Evolutionary conservation across 768 basidiomycete genomes (phyloP), one percentile per base, ranked within the genome.

Genomic region (Hortiboletus flavorubellus): DNA sequence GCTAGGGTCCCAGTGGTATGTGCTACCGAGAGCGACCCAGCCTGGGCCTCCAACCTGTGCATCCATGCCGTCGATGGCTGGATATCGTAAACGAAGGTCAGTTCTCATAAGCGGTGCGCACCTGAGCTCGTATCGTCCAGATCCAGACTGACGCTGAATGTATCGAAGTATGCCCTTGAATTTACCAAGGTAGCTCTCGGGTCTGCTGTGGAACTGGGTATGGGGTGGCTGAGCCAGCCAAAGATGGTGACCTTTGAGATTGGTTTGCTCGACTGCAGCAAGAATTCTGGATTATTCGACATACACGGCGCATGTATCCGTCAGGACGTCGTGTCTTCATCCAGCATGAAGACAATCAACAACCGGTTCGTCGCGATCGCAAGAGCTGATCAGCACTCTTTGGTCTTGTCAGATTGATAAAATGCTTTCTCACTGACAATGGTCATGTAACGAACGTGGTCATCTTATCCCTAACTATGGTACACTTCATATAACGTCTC

Each of bases 111-210:
- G 68, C 75, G 60, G 71, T 67, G 34, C 30, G 44, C 18, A 29
- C 34, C 2, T 29, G 23, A 43, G 29, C 10, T 35, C 10, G 1
- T 34, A 4, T 34, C n/a, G 26, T 18, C 16, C 4, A 18, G 30
- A 14, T 18, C 7, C 16, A 41, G 31, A 0, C 31, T 14, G 5
- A 54, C 10, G 1, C n/a, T 1, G 21, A 15, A 8, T 9, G 21
- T n/a, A 23, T 47, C 11, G 64, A 62, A 43, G 49, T 80, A 84
- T 63, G 80, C 80, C 50, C 68, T 81, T 23, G 80, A 85, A 66
- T 86, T 85, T 61, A 78, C 80, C 26, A 85, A 84, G 68, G 72
- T 86, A 18, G 80, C 75, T 16, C 75, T 84, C 12, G 82, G 80
- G 1, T 84, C 82, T 54, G 79, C 77, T 3, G 76, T 83, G 58